phyloP scores from a whole-genome alignment of 306 rosid genomes.

The Trifolium subterraneum region DNA sequence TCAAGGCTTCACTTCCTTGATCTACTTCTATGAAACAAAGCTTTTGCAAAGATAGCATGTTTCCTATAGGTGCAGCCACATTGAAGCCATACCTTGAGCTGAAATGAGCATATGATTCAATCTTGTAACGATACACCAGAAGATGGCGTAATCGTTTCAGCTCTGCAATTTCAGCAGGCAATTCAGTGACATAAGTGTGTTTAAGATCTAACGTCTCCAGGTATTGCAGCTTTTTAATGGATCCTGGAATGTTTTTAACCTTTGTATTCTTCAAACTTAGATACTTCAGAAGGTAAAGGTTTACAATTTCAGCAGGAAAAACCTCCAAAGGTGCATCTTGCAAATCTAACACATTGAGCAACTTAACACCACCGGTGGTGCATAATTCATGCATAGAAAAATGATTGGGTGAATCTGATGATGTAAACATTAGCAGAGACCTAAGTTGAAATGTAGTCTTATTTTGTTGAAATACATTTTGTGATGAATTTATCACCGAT shows the following conservation, averaged over 20 bases:
- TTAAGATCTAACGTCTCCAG: constrained; percentile 63
- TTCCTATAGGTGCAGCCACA: constrained; percentile 49
- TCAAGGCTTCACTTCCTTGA: constrained; percentile 44
- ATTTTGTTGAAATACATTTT: constrained; percentile 43
- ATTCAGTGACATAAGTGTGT: constrained; percentile 53
- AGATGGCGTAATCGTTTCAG: constrained; percentile 56
- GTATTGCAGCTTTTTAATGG: constrained; percentile 52
- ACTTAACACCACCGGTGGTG: constrained; percentile 43
- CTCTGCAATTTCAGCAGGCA: constrained; percentile 66
- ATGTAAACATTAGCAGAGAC: constrained; percentile 59
- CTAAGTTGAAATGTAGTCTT: constrained; percentile 49
- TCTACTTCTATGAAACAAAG: constrained; percentile 60
- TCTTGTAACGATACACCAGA: constrained; percentile 54
- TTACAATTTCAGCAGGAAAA: constrained; percentile 54
- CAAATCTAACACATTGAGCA: constrained; percentile 55
- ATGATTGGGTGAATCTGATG: constrained; percentile 46
- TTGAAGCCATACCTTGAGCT: constrained; percentile 56
- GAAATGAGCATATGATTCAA: constrained; percentile 54
- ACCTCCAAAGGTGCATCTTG: constrained; percentile 51
- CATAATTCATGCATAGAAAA: constrained; percentile 33
- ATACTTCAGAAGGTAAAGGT: constrained; percentile 53
- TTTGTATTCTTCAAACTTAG: constrained; percentile 59
- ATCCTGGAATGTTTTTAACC: constrained; percentile 53
- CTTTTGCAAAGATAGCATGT: constrained; percentile 56
- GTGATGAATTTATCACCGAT: constrained; percentile 45